Evolutionary conservation across 768 basidiomycete species (phyloP), one percentile per base, ranked within the genome.

Genomic region (Leccinum imitatum): DNA sequence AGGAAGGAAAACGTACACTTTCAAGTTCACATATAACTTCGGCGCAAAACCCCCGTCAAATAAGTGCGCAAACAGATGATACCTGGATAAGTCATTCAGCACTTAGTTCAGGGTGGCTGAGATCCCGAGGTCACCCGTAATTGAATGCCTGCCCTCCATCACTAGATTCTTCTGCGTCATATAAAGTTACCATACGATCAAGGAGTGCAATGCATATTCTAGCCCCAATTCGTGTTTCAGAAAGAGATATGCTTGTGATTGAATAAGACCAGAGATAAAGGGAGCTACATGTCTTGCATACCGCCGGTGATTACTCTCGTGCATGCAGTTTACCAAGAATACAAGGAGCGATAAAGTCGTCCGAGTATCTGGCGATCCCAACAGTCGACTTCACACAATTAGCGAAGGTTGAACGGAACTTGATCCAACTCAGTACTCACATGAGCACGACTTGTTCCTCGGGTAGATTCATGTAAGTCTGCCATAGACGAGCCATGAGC

Each of bases 401-500:
- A 27, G 25, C 25, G 25, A 27, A 60, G 52, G 5, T 11, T 23
- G 27, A 46, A 54, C 19, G 17, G 17, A 13, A 56, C 27, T 27
- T 27, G 27, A 54, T 13, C 17, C 50, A 61, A 41, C 31, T 58
- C 27, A 68, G 78, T 21, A 50, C 83, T 68, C 69, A 95, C 94
- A 90, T 81, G 58, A 96, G 75, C 10, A 96, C 78, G 51, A 85
- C 82, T 69, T 87, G 80, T 62, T 90, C 86, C 66, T 92, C 91
- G 1, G 88, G 82, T 4, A 90, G 78, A 56, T 78, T 80, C 69
- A 92, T 75, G 65, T 88, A 87, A 2, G 75, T 79, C 37, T 79
- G 78, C 90, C 89, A 93, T 33, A 89, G 73, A 21, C 70, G 78
- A n/a, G 77, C 70, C 61, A 82, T 78, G 50, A 88, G 79, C 8